Conservation (phyloP, 495 filamentous ascomycete genomes). For the Sphaerosporella brunnea region DNA sequence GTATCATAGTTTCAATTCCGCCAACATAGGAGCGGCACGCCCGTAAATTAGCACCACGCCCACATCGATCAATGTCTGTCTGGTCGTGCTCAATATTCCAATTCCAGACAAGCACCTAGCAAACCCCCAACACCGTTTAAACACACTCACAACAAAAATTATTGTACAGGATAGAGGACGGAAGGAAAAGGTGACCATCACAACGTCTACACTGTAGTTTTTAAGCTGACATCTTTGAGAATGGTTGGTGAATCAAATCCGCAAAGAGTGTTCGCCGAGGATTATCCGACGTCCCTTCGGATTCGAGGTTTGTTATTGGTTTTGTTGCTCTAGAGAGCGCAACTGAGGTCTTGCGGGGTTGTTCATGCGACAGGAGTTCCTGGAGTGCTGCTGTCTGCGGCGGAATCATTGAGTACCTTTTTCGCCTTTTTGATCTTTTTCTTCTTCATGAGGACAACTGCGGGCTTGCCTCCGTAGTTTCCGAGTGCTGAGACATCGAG, state of each 20-base stretch:
- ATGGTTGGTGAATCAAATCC: too few species aligned
- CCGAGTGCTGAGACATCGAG: slow-evolving; percentile 43
- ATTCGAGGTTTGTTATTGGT: background rate
- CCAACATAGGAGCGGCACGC: too few species aligned
- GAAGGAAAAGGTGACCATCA: background rate
- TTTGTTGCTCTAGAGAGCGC: too few species aligned
- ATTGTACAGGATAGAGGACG: background rate
- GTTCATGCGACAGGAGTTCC: slow-evolving; percentile 19
- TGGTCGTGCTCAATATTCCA: background rate
- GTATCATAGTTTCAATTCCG: slow-evolving; percentile 6
- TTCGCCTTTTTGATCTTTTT: slow-evolving; percentile 48
- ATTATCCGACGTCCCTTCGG: too few species aligned
- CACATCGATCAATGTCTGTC: too few species aligned
- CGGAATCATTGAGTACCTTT: slow-evolving; percentile 25
- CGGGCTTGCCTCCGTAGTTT: slow-evolving; percentile 55
- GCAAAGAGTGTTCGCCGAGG: too few species aligned
- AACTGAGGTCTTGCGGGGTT: background rate
- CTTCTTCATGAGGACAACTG: slow-evolving; percentile 51
- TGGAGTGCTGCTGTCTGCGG: slow-evolving; percentile 17
- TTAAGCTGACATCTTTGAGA: too few species aligned
- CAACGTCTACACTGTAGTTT: too few species aligned
- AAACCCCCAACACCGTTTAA: background rate
- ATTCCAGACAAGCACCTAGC: background rate
- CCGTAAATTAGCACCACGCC: too few species aligned
- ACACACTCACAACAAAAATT: background rate